Conservation (phyloP, 2,329 filamentous ascomycete species). For the Raffaelea arxii region DNA sequence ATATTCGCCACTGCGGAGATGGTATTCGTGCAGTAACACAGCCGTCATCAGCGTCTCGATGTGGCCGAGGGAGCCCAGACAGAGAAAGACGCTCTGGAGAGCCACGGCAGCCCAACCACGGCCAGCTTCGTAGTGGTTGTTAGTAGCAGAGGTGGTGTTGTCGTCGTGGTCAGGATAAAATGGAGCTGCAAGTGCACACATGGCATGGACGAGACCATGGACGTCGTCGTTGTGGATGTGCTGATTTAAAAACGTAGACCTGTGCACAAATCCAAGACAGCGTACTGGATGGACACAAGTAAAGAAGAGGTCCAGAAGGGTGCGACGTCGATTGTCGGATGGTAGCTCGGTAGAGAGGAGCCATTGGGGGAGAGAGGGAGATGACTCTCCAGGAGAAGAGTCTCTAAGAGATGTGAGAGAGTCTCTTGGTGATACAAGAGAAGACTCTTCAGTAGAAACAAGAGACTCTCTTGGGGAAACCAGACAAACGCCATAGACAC, state of each 20-base stretch:
- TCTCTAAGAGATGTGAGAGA: no score
- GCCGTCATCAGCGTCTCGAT: slow-evolving; percentile 9
- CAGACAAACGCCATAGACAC: slow-evolving; percentile 6
- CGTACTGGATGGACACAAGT: slow-evolving; percentile 14
- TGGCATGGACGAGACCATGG: slow-evolving; percentile 7
- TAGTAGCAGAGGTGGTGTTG: not conserved
- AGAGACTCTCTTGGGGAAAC: no score
- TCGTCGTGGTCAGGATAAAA: slow-evolving; percentile 4
- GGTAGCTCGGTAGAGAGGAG: slow-evolving; percentile 2
- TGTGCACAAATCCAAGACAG: slow-evolving; percentile 17
- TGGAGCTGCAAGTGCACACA: slow-evolving; percentile 8
- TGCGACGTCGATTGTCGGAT: slow-evolving; percentile 2
- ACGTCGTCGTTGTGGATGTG: slow-evolving; percentile 4
- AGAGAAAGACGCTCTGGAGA: slow-evolving; percentile 6
- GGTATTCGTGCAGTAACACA: slow-evolving; percentile 9
- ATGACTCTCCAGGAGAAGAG: no score
- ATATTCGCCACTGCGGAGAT: slow-evolving; percentile 8
- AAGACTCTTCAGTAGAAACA: no score
- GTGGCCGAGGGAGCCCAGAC: slow-evolving; percentile 6
- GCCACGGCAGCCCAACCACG: slow-evolving; percentile 6
- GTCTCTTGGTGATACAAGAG: no score
- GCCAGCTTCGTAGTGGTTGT: slow-evolving; percentile 5
- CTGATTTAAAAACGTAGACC: slow-evolving; percentile 11
- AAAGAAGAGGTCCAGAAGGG: slow-evolving; percentile 14
- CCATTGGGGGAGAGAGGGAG: no score